phyloP scores from a whole-genome alignment of 176 grass and related monocot genomes.

The Typha latifolia region DNA sequence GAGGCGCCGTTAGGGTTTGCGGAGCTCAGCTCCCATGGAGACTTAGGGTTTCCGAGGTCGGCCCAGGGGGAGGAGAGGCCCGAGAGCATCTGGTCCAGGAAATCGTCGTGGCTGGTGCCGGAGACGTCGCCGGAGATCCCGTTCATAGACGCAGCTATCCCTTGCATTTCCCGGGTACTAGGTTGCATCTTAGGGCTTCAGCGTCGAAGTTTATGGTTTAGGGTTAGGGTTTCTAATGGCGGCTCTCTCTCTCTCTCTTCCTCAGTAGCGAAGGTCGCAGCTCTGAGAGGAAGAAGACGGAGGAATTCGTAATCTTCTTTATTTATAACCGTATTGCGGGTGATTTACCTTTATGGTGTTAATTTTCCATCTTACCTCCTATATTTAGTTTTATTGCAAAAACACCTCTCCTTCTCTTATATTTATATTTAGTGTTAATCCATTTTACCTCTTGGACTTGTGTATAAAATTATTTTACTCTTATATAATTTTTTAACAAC shows the following conservation, averaged over 20 bases:
- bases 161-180: slow-evolving; percentile 19
- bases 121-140: slow-evolving; percentile 14
- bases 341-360: not conserved
- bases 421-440: too few relatives aligned
- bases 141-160: not conserved
- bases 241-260: too few relatives aligned
- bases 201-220: not conserved
- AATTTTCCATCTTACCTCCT: too few relatives aligned
- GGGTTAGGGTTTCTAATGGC: slow-evolving; percentile 2
- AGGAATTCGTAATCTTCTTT: slow-evolving; percentile 23
- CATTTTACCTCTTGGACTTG: too few relatives aligned
- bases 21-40: slow-evolving; percentile 46
- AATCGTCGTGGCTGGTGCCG: slow-evolving; percentile 49
- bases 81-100: slow-evolving; percentile 94
- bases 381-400: too few relatives aligned
- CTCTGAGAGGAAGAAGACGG: slow-evolving; percentile 7
- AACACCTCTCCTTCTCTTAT: too few relatives aligned
- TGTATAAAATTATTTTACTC: too few relatives aligned
- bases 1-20: slow-evolving; percentile 21
- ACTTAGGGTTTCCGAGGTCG: slow-evolving; percentile 59
- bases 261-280: not conserved
- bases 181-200: slow-evolving; percentile 6
- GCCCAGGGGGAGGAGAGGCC: slow-evolving; percentile 61
- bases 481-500: too few relatives aligned
- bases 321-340: slow-evolving; percentile 25